A percentile compares a stretch with the other conserved stretches of the same genome.
phyloP scores from a whole-genome alignment of 2,329 filamentous ascomycete species.

The Aspergillus floridensis region DNA sequence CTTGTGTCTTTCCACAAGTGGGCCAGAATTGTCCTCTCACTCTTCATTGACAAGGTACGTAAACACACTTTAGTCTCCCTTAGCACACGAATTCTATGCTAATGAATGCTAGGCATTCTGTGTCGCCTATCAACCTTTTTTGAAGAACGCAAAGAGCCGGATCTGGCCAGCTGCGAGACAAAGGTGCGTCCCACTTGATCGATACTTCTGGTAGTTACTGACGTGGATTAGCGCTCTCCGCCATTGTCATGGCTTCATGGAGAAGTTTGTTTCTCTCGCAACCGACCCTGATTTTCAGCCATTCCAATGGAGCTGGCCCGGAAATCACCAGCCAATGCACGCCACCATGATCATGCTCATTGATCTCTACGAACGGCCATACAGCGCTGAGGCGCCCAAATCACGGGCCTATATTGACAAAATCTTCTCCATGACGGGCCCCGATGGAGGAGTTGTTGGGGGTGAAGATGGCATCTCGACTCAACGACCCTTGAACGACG shows the following conservation, averaged over 20 bases:
- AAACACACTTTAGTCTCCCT: neutral
- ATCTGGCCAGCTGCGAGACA: conserved; percentile 48
- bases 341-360: conserved; percentile 47
- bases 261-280: conserved; percentile 49
- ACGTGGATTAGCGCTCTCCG: conserved; percentile 40
- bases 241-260: conserved; percentile 49
- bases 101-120: conserved; percentile 39
- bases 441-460: conserved; percentile 47
- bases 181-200: conserved; percentile 29
- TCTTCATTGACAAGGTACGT: conserved; percentile 47
- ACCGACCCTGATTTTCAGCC: conserved; percentile 48
- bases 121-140: conserved; percentile 48
- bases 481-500: conserved; percentile 46
- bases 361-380: conserved; percentile 48
- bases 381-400: conserved; percentile 44
- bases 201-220: neutral
- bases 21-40: conserved; percentile 44
- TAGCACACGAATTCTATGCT: neutral
- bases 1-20: conserved; percentile 48
- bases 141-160: conserved; percentile 49
- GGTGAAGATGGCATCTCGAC: conserved; percentile 46
- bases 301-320: conserved; percentile 51
- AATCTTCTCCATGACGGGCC: conserved; percentile 46
- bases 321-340: conserved; percentile 30
- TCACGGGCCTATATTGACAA: conserved; percentile 48